Conservation (phyloP, 2,329 filamentous ascomycete genomes). For the Penicillium sp. region DNA sequence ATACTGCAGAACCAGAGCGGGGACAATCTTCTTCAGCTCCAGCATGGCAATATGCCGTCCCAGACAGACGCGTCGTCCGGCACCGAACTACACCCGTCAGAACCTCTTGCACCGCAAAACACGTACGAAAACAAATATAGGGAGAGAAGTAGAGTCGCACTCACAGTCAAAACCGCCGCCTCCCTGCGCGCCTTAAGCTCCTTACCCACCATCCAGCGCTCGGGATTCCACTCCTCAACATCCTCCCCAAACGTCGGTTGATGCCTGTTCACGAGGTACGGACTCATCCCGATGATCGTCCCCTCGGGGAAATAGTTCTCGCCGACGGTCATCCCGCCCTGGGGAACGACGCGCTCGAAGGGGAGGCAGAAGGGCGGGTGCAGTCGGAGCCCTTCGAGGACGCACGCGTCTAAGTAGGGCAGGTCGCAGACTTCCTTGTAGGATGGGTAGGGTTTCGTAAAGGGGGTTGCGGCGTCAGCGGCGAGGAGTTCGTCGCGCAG, state of each 20-base stretch:
- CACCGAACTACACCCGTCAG: slow-evolving; percentile 17
- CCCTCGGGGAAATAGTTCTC: slow-evolving; percentile 15
- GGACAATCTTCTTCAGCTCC: slow-evolving; percentile 31
- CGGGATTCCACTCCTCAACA: slow-evolving; percentile 26
- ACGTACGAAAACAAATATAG: not conserved
- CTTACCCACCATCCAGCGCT: slow-evolving; percentile 39
- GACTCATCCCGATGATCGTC: slow-evolving; percentile 20
- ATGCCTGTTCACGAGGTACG: slow-evolving; percentile 27
- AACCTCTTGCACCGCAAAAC: not conserved
- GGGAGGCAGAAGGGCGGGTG: slow-evolving; percentile 34
- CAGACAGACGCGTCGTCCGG: slow-evolving; percentile 19
- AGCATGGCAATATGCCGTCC: slow-evolving; percentile 25
- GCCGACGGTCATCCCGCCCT: slow-evolving; percentile 7
- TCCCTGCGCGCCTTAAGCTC: slow-evolving; percentile 20
- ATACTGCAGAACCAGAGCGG: slow-evolving; percentile 26
- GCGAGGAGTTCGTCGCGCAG: slow-evolving; percentile 24
- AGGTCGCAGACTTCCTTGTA: slow-evolving; percentile 29
- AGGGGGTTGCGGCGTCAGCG: not conserved
- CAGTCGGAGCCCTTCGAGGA: slow-evolving; percentile 56
- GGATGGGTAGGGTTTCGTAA: slow-evolving; percentile 2
- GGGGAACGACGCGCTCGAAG: slow-evolving; percentile 24
- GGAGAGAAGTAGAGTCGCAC: not conserved
- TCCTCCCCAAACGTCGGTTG: slow-evolving; percentile 29
- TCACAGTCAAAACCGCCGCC: slow-evolving; percentile 26
- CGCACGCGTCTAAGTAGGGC: slow-evolving; percentile 56